phyloP scores from a whole-genome alignment of 805 yeast genomes.

The Candida mattraensis region DNA sequence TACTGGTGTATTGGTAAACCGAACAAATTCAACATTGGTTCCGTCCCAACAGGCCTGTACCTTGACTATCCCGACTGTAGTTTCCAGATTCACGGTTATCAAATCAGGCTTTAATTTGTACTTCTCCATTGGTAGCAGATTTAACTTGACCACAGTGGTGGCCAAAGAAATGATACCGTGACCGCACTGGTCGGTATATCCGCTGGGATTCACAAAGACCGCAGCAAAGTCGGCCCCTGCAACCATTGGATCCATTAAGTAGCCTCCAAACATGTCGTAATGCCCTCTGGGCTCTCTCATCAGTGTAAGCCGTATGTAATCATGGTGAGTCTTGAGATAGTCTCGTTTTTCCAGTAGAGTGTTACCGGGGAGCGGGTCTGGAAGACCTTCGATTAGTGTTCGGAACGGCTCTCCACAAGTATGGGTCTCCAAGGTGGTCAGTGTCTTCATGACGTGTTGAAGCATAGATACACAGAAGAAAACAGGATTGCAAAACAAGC shows the following conservation, averaged over 20 bases:
- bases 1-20: constrained; percentile 26
- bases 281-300: constrained; percentile 32
- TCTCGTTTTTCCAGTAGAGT: constrained; percentile 25
- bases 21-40: constrained; percentile 22
- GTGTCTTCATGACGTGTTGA: constrained; percentile 12
- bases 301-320: constrained; percentile 24
- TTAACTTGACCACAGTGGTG: constrained; percentile 20
- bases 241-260: constrained; percentile 19
- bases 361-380: constrained; percentile 21
- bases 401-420: constrained; percentile 31
- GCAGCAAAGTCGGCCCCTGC: constrained; percentile 27
- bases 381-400: constrained; percentile 21
- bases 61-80: constrained; percentile 27
- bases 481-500: not conserved
- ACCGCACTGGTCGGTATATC: constrained; percentile 33
- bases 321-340: constrained; percentile 20
- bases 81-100: constrained; percentile 23
- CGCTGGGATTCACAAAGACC: constrained; percentile 28
- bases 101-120: constrained; percentile 24
- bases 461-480: too few species aligned
- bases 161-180: constrained; percentile 30
- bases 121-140: constrained; percentile 19
- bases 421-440: constrained; percentile 28
- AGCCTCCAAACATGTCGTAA: constrained; percentile 32
- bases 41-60: constrained; percentile 29